Evolutionary conservation across 2,329 filamentous ascomycete genomes (phyloP).

Genomic region (Alternaria sp.): DNA sequence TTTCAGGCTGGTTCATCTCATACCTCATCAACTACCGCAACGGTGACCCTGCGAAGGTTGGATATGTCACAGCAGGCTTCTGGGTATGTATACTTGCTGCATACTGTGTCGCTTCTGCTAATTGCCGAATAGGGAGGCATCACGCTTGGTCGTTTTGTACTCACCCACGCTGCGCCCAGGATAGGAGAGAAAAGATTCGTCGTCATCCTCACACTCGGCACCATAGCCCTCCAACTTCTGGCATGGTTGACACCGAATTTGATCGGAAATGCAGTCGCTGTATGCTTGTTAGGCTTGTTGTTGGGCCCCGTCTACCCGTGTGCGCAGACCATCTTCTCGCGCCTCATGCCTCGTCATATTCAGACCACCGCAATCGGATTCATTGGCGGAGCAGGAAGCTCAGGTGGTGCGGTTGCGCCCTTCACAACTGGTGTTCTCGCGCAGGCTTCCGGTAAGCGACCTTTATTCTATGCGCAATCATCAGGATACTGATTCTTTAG

Average conservation of each 20-base stretch:
- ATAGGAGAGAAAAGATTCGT: conserved; percentile 76
- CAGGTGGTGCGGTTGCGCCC: conserved; percentile 71
- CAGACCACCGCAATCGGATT: conserved; percentile 70
- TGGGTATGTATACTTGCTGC: conserved; percentile 57
- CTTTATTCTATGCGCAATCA: not conserved
- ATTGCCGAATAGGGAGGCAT: conserved; percentile 67
- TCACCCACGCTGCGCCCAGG: conserved; percentile 69
- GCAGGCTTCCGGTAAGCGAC: conserved; percentile 50
- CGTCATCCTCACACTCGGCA: conserved; percentile 65
- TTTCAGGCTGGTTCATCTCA: conserved; percentile 86
- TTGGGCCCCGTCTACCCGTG: conserved; percentile 83
- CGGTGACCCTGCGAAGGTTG: conserved; percentile 73
- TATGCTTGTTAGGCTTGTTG: conserved; percentile 70
- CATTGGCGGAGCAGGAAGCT: conserved; percentile 72
- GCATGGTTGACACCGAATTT: conserved; percentile 81
- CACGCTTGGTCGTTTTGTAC: conserved; percentile 74
- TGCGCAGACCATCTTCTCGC: conserved; percentile 68
- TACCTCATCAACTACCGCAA: conserved; percentile 77
- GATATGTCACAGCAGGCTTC: conserved; percentile 77
- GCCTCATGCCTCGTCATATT: conserved; percentile 64
- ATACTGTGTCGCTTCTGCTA: conserved; percentile 1
- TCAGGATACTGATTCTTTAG: conserved; percentile 40
- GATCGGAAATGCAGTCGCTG: conserved; percentile 57
- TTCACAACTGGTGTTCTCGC: conserved; percentile 70
- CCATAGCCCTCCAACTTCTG: conserved; percentile 73